A percentile compares a stretch with the other conserved stretches of the same genome.
Conservation (phyloP, 768 basidiomycete genomes). For the Leccinum pellstonianum region DNA sequence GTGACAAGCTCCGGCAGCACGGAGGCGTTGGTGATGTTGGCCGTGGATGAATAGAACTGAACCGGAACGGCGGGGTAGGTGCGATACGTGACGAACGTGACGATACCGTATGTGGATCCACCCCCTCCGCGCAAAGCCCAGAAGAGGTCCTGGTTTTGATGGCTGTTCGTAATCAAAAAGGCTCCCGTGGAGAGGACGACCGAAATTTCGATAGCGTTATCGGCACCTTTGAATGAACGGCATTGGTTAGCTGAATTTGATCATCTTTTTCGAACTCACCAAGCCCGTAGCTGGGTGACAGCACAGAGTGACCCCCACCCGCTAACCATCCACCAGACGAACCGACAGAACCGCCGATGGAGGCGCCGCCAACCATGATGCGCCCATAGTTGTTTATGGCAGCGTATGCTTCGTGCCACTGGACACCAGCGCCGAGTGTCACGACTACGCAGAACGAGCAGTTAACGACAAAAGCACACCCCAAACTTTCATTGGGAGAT, state of each 20-base stretch:
- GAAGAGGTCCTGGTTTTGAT: constrained; percentile 48
- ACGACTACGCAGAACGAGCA: constrained; percentile 28
- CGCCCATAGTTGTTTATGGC: constrained; percentile 39
- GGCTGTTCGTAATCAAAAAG: constrained; percentile 37
- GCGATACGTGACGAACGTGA: constrained; percentile 38
- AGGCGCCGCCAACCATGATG: constrained; percentile 46
- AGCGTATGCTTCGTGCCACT: constrained; percentile 47
- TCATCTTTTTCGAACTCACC: constrained; percentile 26
- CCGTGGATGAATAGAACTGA: constrained; percentile 27
- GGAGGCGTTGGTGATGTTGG: constrained; percentile 34
- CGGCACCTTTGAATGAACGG: constrained; percentile 36
- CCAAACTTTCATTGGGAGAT: neutral
- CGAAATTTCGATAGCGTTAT: constrained; percentile 48
- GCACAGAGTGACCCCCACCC: constrained; percentile 48
- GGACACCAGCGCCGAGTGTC: constrained; percentile 43
- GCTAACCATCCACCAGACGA: constrained; percentile 51
- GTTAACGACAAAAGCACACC: neutral
- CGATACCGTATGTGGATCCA: constrained; percentile 48
- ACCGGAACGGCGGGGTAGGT: constrained; percentile 41
- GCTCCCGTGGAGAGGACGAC: constrained; percentile 43
- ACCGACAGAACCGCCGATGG: constrained; percentile 41
- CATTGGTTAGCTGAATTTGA: neutral
- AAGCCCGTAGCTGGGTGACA: constrained; percentile 43
- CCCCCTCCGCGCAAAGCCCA: constrained; percentile 57
- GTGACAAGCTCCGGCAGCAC: constrained; percentile 32